Percentiles rank a stretch among this genome's conserved stretches.
These are phyloP conservation scores for Phanerochaete carnosa DNA, from an alignment of 768 basidiomycete species.

Conservation along the genomic window DNA sequence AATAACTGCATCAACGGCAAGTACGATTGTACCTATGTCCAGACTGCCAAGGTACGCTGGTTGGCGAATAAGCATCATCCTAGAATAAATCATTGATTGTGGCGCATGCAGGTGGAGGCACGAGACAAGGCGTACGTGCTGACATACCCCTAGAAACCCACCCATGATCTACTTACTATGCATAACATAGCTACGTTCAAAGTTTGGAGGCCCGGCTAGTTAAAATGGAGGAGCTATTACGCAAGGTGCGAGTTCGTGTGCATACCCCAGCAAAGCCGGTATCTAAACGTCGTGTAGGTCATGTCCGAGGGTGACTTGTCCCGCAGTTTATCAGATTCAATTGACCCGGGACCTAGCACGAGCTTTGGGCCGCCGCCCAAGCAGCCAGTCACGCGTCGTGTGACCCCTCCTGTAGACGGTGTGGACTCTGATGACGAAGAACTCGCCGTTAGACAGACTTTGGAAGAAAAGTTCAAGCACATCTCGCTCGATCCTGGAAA, in stretches of 20 bases:
- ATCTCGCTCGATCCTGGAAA: slow-evolving; percentile 5
- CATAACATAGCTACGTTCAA: slow-evolving; percentile 46
- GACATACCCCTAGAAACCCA: not conserved
- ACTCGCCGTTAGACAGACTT: not conserved
- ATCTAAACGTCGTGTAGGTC: not conserved
- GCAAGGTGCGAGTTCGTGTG: not conserved
- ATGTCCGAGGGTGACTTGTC: slow-evolving; percentile 46
- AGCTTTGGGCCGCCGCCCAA: not conserved
- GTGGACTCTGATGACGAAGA: slow-evolving; percentile 15
- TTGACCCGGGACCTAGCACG: slow-evolving; percentile 21
- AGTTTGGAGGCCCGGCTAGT: slow-evolving; percentile 1
- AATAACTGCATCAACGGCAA: slow-evolving; percentile 9
- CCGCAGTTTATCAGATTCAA: slow-evolving; percentile 33
- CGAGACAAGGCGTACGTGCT: slow-evolving; percentile 7
- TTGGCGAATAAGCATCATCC: not conserved
- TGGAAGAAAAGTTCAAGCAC: slow-evolving; percentile 3
- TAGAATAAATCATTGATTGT: not conserved
- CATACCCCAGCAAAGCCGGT: not conserved
- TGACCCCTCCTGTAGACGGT: slow-evolving; percentile 17
- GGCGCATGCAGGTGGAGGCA: not conserved
- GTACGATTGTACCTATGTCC: slow-evolving; percentile 11
- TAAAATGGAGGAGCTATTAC: slow-evolving; percentile 9
- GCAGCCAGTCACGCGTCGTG: not conserved
- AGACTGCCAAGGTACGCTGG: slow-evolving; percentile 4
- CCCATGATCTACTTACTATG: slow-evolving; percentile 44